Conservation (phyloP, 495 filamentous ascomycete species). For the Penicillium coffeae region DNA sequence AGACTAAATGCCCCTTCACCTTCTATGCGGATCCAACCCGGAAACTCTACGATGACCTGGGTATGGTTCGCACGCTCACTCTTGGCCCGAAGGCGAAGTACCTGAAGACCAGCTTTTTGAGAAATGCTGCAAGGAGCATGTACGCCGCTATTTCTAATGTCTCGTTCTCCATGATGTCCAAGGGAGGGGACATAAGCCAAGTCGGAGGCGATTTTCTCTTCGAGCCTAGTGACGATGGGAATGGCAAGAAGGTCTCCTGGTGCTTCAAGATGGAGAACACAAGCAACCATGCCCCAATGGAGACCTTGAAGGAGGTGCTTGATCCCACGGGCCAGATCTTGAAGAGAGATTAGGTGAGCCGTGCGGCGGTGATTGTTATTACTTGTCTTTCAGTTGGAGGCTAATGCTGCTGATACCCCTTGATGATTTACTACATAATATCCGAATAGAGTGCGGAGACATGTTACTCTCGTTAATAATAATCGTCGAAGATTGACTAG, state of each 20-base stretch:
- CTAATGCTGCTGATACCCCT: too few relatives aligned
- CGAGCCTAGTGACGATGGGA: slow-evolving; percentile 39
- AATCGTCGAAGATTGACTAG: too few relatives aligned
- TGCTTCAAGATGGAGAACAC: slow-evolving; percentile 81
- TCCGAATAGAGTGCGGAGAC: too few relatives aligned
- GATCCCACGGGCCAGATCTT: slow-evolving; percentile 18
- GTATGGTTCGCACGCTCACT: slow-evolving; percentile 62
- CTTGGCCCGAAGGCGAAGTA: slow-evolving; percentile 67
- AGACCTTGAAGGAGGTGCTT: slow-evolving; percentile 57
- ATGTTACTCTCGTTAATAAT: too few relatives aligned
- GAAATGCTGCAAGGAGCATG: slow-evolving; percentile 45
- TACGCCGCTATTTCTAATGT: slow-evolving; percentile 55
- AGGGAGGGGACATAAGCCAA: slow-evolving; percentile 65
- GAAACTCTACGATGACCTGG: slow-evolving; percentile 65
- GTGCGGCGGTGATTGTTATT: too few relatives aligned
- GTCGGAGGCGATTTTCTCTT: slow-evolving; percentile 85
- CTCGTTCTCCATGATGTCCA: slow-evolving; percentile 48
- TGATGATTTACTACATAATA: too few relatives aligned
- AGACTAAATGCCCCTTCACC: slow-evolving; percentile 68
- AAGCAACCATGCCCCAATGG: slow-evolving; percentile 71
- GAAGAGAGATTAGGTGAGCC: not conserved
- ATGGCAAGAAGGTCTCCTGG: slow-evolving; percentile 65
- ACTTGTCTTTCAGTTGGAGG: too few relatives aligned
- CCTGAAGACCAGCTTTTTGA: slow-evolving; percentile 48
- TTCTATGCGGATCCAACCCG: slow-evolving; percentile 75